Percentiles rank a stretch among this genome's conserved stretches.
These are phyloP conservation scores for Diaporthe nobilis DNA, from an alignment of 2,329 filamentous ascomycete genomes.

Conservation along the genomic window DNA sequence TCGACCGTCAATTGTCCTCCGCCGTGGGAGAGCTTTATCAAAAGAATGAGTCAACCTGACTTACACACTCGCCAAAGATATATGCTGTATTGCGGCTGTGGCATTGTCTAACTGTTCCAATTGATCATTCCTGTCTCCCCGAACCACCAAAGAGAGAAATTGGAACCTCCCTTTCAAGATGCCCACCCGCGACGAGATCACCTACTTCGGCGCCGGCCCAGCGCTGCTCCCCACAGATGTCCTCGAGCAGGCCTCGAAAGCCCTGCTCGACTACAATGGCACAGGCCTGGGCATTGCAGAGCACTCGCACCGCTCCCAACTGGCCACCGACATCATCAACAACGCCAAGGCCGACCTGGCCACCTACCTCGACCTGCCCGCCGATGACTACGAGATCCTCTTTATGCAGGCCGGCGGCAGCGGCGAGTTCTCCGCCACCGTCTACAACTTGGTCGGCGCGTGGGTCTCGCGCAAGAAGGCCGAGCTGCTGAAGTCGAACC, in stretches of 20 bases:
- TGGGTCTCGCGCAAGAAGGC: slow-evolving; percentile 82
- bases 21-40: background rate
- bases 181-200: slow-evolving; percentile 81
- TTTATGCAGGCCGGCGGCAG: slow-evolving; percentile 91
- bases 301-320: slow-evolving; percentile 87
- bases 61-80: background rate
- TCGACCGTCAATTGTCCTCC: slow-evolving; percentile 2
- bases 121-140: background rate
- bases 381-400: slow-evolving; percentile 85
- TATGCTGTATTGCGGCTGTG: background rate
- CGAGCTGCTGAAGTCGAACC: slow-evolving; percentile 70
- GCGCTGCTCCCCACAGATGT: slow-evolving; percentile 87
- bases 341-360: slow-evolving; percentile 82
- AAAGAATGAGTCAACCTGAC: background rate
- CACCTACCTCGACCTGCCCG: slow-evolving; percentile 82
- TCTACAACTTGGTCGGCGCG: slow-evolving; percentile 86
- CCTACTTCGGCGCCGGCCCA: slow-evolving; percentile 92
- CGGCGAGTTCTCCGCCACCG: slow-evolving; percentile 86
- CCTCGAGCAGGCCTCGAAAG: slow-evolving; percentile 80
- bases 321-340: slow-evolving; percentile 84
- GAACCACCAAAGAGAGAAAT: background rate
- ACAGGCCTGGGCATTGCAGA: slow-evolving; percentile 90
- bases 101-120: background rate
- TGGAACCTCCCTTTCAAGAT: slow-evolving; percentile 58
- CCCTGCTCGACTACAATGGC: slow-evolving; percentile 84